Base-by-base conservation (phyloP, 257 asterid species). In the Verbascum thapsus region DNA sequence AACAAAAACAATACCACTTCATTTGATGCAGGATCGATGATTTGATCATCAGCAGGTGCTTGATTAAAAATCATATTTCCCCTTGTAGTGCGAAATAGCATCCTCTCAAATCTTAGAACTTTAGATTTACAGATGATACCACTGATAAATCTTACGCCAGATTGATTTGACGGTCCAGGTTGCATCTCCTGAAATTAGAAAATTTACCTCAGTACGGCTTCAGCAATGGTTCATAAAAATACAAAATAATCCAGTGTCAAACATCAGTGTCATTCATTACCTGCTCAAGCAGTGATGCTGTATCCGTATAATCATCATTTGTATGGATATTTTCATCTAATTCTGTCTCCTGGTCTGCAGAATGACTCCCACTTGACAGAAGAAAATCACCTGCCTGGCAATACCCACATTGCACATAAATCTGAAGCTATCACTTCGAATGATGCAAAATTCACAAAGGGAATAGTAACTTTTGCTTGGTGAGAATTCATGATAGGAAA, bases 1-100 rank as follows among this genome's bases (percentile, higher is more conserved):
- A 57, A 50, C 66, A 10, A 72, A 61, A 68, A 45, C 41, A 49
- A 43, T 78, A 92, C 99, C 97, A 81, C 82, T 80, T 94, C 97
- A 76, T 81, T 79, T 57, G 98, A 71, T 57, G 81, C 50, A 71
- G 95, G 98, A 80, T 94, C 98, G 79, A 86, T 52, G 66, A 94
- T 84, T 74, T 80, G 75, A 64, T 83, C 89, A 74, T 83, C 88
- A 53, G 95, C 88, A 37, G 86, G 74, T 67, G 90, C 91, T 74
- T 88, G 96, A 67, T 88, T 88, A 86, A 94, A 94, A 68, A 94
- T 78, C 99, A 94, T 84, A 70, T 94, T 94, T 70, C 99, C 99
- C 71, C 99, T 90, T 18, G 98, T 94, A 42, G 96, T 84, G 66
- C 99, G 99, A 83, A 94, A 94, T 62, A 94, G 40, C 95, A 90